A percentile compares a stretch with the other conserved stretches of the same genome.
Evolutionary conservation across 257 asterid genomes (phyloP).

Genomic region (Nicotiana obtusifolia): DNA sequence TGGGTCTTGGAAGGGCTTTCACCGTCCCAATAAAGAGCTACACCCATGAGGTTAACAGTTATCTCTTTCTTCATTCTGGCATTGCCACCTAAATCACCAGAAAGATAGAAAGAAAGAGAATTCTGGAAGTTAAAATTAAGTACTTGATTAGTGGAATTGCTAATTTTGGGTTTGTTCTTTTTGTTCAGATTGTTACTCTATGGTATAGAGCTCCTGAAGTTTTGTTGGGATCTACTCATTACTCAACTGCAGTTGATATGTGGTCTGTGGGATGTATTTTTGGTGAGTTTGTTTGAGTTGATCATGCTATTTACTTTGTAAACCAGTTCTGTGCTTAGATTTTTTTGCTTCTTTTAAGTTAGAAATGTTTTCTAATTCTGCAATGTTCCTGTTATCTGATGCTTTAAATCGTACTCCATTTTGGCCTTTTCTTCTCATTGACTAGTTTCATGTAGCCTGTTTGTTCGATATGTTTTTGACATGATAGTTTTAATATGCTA

Average conservation of each 20-base stretch:
- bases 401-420: background rate
- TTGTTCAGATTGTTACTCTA: constrained; percentile 66
- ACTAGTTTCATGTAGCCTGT: background rate
- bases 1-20: constrained; percentile 93
- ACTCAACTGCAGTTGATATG: constrained; percentile 93
- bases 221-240: constrained; percentile 79
- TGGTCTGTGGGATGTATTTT: constrained; percentile 98
- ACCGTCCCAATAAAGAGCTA: constrained; percentile 95
- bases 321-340: background rate
- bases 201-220: constrained; percentile 99
- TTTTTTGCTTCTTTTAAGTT: background rate
- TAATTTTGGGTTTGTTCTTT: background rate
- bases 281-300: constrained; percentile 29
- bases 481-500: background rate
- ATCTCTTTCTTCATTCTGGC: background rate
- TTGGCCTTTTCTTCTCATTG: background rate
- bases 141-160: background rate
- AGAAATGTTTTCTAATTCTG: background rate
- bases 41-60: constrained; percentile 66
- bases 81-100: background rate
- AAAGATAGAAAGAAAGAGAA: background rate
- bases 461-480: background rate
- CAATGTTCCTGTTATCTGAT: background rate
- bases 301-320: background rate
- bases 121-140: background rate